Percentiles rank a stretch among this genome's conserved stretches.
Evolutionary conservation across 2,329 filamentous ascomycete species (phyloP).

Genomic region (Aspergillus sp.): DNA sequence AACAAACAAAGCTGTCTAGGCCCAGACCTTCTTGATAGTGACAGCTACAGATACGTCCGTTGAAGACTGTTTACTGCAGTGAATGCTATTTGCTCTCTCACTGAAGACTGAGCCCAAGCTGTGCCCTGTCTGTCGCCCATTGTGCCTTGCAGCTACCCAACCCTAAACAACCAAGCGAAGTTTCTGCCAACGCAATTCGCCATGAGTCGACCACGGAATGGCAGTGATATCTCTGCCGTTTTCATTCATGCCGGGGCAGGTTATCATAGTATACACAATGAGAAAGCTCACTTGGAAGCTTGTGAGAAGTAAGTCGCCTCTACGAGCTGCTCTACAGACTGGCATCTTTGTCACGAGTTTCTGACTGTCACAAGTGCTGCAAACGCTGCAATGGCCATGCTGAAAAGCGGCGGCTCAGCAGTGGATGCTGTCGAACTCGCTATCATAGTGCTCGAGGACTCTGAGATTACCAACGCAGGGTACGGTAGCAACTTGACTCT

Average conservation of each 20-base stretch:
- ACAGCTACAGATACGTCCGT: background rate
- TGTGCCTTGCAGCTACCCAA: background rate
- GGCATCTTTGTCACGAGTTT: background rate
- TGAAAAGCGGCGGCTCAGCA: conserved; percentile 70
- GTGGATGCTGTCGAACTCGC: conserved; percentile 86
- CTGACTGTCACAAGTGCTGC: conserved; percentile 55
- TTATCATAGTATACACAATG: conserved; percentile 82
- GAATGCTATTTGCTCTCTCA: background rate
- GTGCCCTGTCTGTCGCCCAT: background rate
- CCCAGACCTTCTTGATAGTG: background rate
- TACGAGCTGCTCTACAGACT: background rate
- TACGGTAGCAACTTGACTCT: conserved; percentile 92
- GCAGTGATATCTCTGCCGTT: conserved; percentile 59
- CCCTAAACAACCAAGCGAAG: background rate
- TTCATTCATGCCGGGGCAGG: conserved; percentile 95
- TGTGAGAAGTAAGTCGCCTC: conserved; percentile 66
- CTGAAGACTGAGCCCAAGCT: background rate
- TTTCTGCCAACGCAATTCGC: conserved; percentile 1
- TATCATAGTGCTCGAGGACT: conserved; percentile 79
- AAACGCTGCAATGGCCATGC: conserved; percentile 70
- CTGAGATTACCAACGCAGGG: conserved; percentile 92
- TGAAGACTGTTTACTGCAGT: background rate
- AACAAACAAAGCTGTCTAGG: background rate
- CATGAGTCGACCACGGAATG: conserved; percentile 32
- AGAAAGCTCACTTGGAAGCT: conserved; percentile 71